Percentiles rank a stretch among this genome's conserved stretches.
phyloP scores from a whole-genome alignment of 345 rosid genomes.

The Kernera saxatilis region DNA sequence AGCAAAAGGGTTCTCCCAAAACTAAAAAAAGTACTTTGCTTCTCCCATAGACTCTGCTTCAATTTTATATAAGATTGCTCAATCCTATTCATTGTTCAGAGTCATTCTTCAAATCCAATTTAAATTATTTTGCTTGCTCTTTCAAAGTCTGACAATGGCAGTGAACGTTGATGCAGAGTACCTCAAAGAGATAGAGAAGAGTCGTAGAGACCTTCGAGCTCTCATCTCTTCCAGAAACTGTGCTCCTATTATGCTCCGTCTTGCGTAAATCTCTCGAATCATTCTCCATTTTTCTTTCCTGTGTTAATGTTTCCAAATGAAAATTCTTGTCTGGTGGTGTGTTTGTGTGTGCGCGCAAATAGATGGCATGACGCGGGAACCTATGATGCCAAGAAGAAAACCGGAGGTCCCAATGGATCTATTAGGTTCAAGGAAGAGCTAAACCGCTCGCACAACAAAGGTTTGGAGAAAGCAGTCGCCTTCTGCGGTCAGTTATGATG shows the following conservation, averaged over 20 bases:
- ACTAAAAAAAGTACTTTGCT: slow-evolving; percentile 20
- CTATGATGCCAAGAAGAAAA: slow-evolving; percentile 64
- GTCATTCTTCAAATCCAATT: neutral
- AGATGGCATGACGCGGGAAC: slow-evolving; percentile 94
- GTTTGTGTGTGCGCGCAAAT: neutral
- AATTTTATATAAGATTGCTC: neutral
- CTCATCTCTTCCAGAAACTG: slow-evolving; percentile 61
- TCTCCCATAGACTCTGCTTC: neutral
- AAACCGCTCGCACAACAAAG: slow-evolving; percentile 45
- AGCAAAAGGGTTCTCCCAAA: slow-evolving; percentile 13
- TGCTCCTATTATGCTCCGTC: slow-evolving; percentile 88
- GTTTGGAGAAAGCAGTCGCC: slow-evolving; percentile 58
- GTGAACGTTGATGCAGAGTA: slow-evolving; percentile 42
- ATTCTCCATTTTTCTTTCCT: neutral
- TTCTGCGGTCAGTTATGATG: slow-evolving; percentile 52
- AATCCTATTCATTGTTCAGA: neutral
- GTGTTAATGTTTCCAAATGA: neutral
- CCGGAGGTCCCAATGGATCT: slow-evolving; percentile 92
- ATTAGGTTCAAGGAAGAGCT: slow-evolving; percentile 54
- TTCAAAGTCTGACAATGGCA: slow-evolving; percentile 31
- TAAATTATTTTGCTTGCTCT: neutral
- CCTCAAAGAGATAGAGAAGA: slow-evolving; percentile 60
- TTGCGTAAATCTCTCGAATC: slow-evolving; percentile 49
- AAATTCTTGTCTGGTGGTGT: neutral
- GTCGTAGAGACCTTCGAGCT: slow-evolving; percentile 72